These are phyloP conservation scores for Rubia peregrina DNA, from an alignment of 305 asterid genomes.

Conservation along the genomic window DNA sequence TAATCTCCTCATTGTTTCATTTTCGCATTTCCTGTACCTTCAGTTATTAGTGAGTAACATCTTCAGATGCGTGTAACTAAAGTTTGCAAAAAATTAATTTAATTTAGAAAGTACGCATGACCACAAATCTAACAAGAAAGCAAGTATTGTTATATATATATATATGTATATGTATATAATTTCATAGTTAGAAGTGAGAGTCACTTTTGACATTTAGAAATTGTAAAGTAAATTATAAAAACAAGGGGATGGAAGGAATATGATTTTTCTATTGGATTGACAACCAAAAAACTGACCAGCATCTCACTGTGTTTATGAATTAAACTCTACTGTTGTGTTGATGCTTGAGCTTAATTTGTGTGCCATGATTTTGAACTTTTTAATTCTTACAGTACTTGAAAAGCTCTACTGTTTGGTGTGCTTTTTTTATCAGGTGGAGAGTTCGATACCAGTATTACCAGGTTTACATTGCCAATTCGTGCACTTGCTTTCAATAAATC, in stretches of 20 bases:
- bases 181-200: background rate
- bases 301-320: background rate
- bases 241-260: background rate
- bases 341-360: background rate
- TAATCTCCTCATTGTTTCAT: background rate
- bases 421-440: constrained; percentile 61
- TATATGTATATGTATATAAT: no score
- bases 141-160: no score
- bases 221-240: background rate
- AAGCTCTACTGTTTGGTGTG: background rate
- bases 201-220: background rate
- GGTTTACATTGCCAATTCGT: constrained; percentile 92
- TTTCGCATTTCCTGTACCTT: background rate
- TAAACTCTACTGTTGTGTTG: background rate
- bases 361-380: background rate
- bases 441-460: constrained; percentile 80
- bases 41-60: no score
- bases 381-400: background rate
- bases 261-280: background rate
- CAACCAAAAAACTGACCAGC: background rate
- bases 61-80: no score
- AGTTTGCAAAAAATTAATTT: no score
- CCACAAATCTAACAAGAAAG: no score
- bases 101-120: background rate
- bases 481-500: constrained; percentile 83